Base-by-base conservation (phyloP, 495 filamentous ascomycete genomes). In the Penicillium diatomitis region DNA sequence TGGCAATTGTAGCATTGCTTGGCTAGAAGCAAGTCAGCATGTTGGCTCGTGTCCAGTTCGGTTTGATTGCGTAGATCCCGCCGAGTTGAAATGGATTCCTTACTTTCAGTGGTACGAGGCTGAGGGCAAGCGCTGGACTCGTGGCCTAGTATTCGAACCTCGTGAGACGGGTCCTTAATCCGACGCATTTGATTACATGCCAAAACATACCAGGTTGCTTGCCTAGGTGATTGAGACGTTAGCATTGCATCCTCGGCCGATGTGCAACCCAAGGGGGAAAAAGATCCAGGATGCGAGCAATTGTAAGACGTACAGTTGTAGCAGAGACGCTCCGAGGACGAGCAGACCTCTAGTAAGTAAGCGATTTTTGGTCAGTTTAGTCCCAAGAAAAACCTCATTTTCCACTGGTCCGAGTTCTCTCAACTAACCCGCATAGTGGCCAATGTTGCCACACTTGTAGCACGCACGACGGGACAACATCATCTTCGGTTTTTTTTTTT, bases 1-100 rank as follows among this genome's bases (percentile, higher is more conserved):
- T 97, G 92, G 77, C 94, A 99, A 74, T 97, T 92, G 67, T 99
- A 99, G 82, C 94, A 99, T 74, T 99, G 94, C 81, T 99, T 99
- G 37, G 87, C 81, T 84, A 57, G 47, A 61, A 42, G 46, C 44
- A 41, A 56, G 44, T 46, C 44, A 46, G 33, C 55, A 71, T 71
- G 49, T 20, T 20, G 0, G 20, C 20, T 20, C 20, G 20, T 20
- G 20, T 20, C 20, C 20, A 20, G 20, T 2, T 20, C 20, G 20
- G 20, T 20, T 20, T 20, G 1, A 20, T 20, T 20, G 20, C 9
- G 9, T 8, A 38, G 0, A 8, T 32, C 5, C 9, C 36, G n/a
- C 27, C 31, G n/a, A 35, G 27, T 33, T 33, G 28, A 31, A 39
- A 49, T 40, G 51, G 52, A 20, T 20, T 44, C 51, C 81, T 72